Base-by-base conservation (phyloP, 148 eudicot genomes). In the Hydrangea macrophylla region DNA sequence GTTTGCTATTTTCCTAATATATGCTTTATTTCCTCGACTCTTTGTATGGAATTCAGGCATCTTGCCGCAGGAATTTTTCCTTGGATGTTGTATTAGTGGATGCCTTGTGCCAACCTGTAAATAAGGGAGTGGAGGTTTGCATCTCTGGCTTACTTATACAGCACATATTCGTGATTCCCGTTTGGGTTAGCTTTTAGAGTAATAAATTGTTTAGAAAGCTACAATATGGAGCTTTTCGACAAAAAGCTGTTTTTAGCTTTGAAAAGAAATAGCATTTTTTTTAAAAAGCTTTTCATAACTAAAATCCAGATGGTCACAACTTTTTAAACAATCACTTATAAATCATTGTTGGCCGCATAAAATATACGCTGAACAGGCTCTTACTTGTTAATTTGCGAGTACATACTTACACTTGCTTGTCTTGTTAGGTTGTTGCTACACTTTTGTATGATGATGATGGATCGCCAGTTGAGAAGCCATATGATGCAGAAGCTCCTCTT, bases 401-500 rank as follows among this genome's bases (percentile, higher is more conserved):
- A 45, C 37, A 17, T 54, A 32, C 12, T 56, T 44, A 25, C 31
- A 39, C 36, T 55, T 44, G 11, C 37, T 64, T 58, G 31, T 58
- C 39, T 7, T 73, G 31, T 69, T 70, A 92, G 98, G 96, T 87
- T 79, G 83, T 84, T 78, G 89, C 93, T 62, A 84, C 93, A 22
- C 98, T 92, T 72, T 58, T 78, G 23, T 87, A 87, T 83, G 86
- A 90, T 60, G 90, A 89, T 72, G 79, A 82, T 55, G 78, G 67
- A 64, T 36, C 80, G 51, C 85, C 79, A 24, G 93, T 89, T 60
- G 88, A 84, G 77, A 81, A 85, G 58, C 71, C 85, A 23, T 74
- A 69, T 57, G 90, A 82, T 73, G 83, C 59, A 53, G 96, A 89
- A 81, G 86, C 90, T 80, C 88, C 96, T 28, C 89, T 92, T 65